These are phyloP conservation scores for Clavispora fructus DNA, from an alignment of 805 yeast species.

Conservation along the genomic window DNA sequence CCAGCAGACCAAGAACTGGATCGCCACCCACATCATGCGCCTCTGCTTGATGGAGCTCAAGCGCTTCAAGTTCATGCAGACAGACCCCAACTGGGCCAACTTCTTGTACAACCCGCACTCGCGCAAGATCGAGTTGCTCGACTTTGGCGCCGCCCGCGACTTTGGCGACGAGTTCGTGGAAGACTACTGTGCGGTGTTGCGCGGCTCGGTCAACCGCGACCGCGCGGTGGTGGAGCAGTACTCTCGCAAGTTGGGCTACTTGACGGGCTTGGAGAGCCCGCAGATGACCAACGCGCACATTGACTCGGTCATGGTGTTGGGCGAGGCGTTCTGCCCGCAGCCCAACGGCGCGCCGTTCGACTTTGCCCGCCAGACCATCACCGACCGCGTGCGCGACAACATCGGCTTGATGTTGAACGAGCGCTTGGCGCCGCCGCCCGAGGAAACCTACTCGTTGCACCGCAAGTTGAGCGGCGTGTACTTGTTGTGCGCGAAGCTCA, in stretches of 20 bases:
- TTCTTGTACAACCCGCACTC: slow-evolving; percentile 76
- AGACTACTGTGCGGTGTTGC: slow-evolving; percentile 64
- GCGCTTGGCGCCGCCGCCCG: slow-evolving; percentile 95
- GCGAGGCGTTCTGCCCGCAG: slow-evolving; percentile 79
- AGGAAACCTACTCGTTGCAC: slow-evolving; percentile 95
- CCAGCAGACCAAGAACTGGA: slow-evolving; percentile 72
- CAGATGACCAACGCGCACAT: slow-evolving; percentile 90
- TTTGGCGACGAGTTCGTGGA: slow-evolving; percentile 62
- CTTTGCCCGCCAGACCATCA: slow-evolving; percentile 81
- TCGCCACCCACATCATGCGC: slow-evolving; percentile 82
- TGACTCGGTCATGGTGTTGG: slow-evolving; percentile 82
- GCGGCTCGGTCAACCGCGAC: slow-evolving; percentile 71
- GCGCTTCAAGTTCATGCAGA: slow-evolving; percentile 86
- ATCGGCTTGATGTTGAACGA: slow-evolving; percentile 87
- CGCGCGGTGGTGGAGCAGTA: slow-evolving; percentile 55
- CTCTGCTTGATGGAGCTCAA: slow-evolving; percentile 83
- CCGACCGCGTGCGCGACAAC: slow-evolving; percentile 86
- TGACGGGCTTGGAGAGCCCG: slow-evolving; percentile 85
- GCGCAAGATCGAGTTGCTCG: slow-evolving; percentile 74
- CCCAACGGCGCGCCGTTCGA: slow-evolving; percentile 54
- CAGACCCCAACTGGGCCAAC: slow-evolving; percentile 99
- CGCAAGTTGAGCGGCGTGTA: slow-evolving; percentile 93
- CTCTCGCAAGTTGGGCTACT: slow-evolving; percentile 74
- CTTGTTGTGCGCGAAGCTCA: slow-evolving; percentile 77
- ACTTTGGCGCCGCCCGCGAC: slow-evolving; percentile 92